Evolutionary conservation across 805 yeast species (phyloP), one percentile per base, ranked within the genome.

Genomic region (Schwanniomyces occidentalis): DNA sequence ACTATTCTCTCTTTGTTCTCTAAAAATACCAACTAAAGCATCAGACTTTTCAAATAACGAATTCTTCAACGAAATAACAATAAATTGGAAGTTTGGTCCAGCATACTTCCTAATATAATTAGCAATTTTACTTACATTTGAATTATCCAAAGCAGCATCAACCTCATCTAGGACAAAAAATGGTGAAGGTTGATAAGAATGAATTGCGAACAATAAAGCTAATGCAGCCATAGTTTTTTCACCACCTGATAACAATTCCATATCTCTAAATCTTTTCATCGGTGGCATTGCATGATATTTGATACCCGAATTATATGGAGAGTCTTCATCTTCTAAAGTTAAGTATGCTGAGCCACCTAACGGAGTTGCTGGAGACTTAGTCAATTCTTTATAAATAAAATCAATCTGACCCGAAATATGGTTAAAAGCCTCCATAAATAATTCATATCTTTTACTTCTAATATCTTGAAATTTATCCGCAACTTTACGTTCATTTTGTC

Each of bases 231-330:
- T 82, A 2, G 97, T 86, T 55, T 90, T 89, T 55, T 93, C 99
- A 36, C 99, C 99, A 35, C 99, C 99, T 1, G 96, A 88, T 15
- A 93, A 69, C 37, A 85, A 75, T 38, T 87, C 95, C 87, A 93
- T 89, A 45, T 87, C 96, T 46, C 91, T 75, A 58, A 89, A 93
- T 46, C 96, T 71, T 52, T 93, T 93, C 78, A 85, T 75, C 7
- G 98, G 98, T 1, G 98, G 98, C 84, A 89, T 89, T 0, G 96
- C 96, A 57, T 88, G 93, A 49, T 87, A 93, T 48, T 80, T 84
- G 28, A 89, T 73, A 2, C 98, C 99, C 0, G 80, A 77, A 20
- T 75, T 58, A 50, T 82, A 93, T 3, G 98, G 97, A 47, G 86
- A 95, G 41, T 87, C 95, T 41, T 83, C 93, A 49, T 88, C 90